Evolutionary conservation across 202 grass and related monocot genomes (phyloP).

Genomic region (Cymbopogon flexuosus): DNA sequence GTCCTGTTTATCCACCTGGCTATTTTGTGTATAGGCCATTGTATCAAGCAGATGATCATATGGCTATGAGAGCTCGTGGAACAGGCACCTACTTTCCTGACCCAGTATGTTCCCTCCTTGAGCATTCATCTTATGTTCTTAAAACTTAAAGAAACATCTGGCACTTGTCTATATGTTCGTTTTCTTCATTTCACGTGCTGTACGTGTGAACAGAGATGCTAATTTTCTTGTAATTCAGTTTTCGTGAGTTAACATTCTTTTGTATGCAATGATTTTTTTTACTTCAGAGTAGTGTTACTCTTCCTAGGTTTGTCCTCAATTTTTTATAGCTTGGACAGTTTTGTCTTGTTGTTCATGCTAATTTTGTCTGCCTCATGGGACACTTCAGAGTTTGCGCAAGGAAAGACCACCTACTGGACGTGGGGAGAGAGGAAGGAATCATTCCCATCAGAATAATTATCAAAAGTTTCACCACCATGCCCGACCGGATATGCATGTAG

Average conservation of each 20-base stretch:
- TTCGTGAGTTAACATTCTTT: slow-evolving; percentile 2
- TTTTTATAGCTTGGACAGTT: background rate
- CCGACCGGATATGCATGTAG: slow-evolving; percentile 29
- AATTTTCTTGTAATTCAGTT: background rate
- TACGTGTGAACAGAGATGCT: background rate
- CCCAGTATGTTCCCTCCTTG: slow-evolving; percentile 44
- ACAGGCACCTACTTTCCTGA: slow-evolving; percentile 94
- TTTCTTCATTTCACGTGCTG: background rate
- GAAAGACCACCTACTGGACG: slow-evolving; percentile 41
- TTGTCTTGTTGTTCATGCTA: slow-evolving; percentile 8
- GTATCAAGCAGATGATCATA: slow-evolving; percentile 52
- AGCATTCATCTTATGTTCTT: slow-evolving; percentile 16
- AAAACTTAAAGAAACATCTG: slow-evolving; percentile 1
- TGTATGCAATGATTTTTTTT: background rate
- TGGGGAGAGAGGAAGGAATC: slow-evolving; percentile 44
- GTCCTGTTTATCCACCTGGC: slow-evolving; percentile 39
- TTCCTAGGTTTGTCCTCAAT: slow-evolving; percentile 7
- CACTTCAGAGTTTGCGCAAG: slow-evolving; percentile 45
- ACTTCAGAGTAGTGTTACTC: background rate
- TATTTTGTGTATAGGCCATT: slow-evolving; percentile 52
- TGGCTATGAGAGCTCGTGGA: slow-evolving; percentile 52
- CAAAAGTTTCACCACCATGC: slow-evolving; percentile 32
- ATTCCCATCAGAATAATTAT: slow-evolving; percentile 36
- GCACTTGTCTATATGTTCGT: background rate
- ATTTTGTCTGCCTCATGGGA: slow-evolving; percentile 21